Base-by-base conservation (phyloP, 495 filamentous ascomycete genomes). In the Annulohypoxylon maeteangense region DNA sequence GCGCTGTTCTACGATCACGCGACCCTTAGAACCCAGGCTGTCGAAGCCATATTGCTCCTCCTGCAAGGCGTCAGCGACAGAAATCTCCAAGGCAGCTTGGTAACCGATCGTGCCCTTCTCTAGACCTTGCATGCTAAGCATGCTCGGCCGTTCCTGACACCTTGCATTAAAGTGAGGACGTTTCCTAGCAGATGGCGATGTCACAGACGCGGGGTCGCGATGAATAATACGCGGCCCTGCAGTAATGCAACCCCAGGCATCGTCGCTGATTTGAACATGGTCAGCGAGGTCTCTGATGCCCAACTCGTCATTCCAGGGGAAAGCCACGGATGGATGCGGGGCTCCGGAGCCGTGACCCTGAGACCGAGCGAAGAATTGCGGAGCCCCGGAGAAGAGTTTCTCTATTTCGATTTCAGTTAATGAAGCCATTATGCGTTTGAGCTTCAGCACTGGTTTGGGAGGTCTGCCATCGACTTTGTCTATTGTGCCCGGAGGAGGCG, bases 61-160 rank as follows among this genome's bases (percentile, higher is more conserved):
- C 62, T 86, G 82, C 25, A 89, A 74, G 5, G 86, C 82, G 74
- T 93, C 92, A 12, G 89, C 87, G 22, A 90, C 85, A 0, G 86
- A 81, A 16, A 91, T 79, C 76, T 94, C 90, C 18, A 94, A 81
- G 16, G 90, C 92, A 55, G 91, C 87, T 64, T 89, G 86, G 71
- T 89, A 92, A n/a, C 91, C 92, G 23, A 93, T 78, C 34, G 90
- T 90, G 4, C 92, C 92, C 42, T 88, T 87, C 74, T 95, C 92
- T 42, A 87, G 80, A 47, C 91, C 89, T 62, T 90, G 88, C 78
- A 88, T 89, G 72, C 89, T 90, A 47, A 93, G 82, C 91, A 94
- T 95, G 76, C 86, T 91, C 5, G 92, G 91, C 2, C 91, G 74
- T 66, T 86, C 83, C 79, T 87, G 72, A 84, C 85, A 79, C 74